Base-by-base conservation (phyloP, 2,329 filamentous ascomycete genomes). In the Orbilia brochopaga region DNA sequence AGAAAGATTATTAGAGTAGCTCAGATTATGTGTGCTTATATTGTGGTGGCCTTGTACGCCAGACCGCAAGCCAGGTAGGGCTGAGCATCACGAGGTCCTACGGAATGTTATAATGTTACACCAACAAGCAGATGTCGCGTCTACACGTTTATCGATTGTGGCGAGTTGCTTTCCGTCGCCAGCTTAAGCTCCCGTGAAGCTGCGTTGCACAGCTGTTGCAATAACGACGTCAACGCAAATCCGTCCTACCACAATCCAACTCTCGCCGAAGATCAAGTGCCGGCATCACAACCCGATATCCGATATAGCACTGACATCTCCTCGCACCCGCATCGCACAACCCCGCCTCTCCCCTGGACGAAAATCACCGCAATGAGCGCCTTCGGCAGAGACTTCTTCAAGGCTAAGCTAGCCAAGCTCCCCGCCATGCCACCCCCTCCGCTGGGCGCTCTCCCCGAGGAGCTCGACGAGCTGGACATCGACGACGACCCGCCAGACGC, bases 371-470 rank as follows among this genome's bases (percentile, higher is more conserved):
- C 58, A 30, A 95, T 95, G 91, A 93, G 90, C 79, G 88, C 92
- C 76, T 84, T 93, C 69, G 90, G 92, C 79, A 88, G 87, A 79
- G 84, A 87, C 67, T 93, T 91, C 82, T 88, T 88, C 73, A 91
- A 90, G 81, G 83, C 88, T 62, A 91, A 90, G 80, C 83, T 93
- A 74, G 82, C 83, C 73, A 83, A 84, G 66, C 80, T 86, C 23
- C 85, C 86, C n/a, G 81, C 83, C n/a, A 80, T 88, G 77, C 80
- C 83, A 64, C 81, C 82, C 37, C 75, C 78, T 42, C 79, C 81
- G 56, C 74, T 78, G 74, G 73, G 72, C 59, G 52, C 74, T 35
- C 73, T 70, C 23, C 67, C 70, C 60, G 66, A 74, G 66, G 78
- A 79, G 19, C 83, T 86, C 69, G 80, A 83, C 73, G 84, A 86